phyloP scores from a whole-genome alignment of 1,284 basidiomycete species.

The Papiliotrema nemorosa region DNA sequence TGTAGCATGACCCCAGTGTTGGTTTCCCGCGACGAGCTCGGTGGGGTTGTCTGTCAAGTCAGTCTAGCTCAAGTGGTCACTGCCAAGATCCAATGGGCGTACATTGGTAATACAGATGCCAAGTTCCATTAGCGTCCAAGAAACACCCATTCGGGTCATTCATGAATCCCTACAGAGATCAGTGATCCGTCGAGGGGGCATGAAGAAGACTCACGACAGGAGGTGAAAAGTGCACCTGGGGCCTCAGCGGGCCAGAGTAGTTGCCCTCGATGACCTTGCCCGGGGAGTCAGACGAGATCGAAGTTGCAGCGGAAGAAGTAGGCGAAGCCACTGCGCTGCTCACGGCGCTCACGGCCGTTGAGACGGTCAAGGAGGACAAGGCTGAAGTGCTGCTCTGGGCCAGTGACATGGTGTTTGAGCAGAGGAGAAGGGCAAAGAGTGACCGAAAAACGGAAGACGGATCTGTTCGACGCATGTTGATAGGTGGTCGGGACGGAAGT shows the following conservation, averaged over 20 bases:
- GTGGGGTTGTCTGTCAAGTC: conserved; percentile 42
- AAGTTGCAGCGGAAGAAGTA: background rate
- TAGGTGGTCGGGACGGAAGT: too few relatives aligned
- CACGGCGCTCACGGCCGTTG: background rate
- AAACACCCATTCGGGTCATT: conserved; percentile 52
- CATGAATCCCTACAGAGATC: conserved; percentile 45
- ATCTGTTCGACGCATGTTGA: too few relatives aligned
- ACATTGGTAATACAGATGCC: conserved; percentile 52
- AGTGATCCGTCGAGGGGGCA: background rate
- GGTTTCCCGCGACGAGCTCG: conserved; percentile 46
- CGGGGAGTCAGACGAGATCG: background rate
- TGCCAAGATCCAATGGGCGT: background rate
- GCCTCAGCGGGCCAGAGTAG: background rate
- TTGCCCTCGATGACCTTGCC: background rate
- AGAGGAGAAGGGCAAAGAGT: too few relatives aligned
- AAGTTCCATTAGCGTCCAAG: conserved; percentile 45
- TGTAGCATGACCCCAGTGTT: conserved; percentile 53
- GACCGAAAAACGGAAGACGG: too few relatives aligned
- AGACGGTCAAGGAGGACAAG: too few relatives aligned
- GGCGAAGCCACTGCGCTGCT: background rate
- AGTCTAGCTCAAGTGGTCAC: conserved; percentile 3
- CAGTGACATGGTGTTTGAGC: too few relatives aligned
- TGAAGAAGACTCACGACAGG: conserved; percentile 21
- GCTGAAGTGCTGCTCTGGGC: too few relatives aligned
- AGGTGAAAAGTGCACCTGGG: conserved; percentile 32